These are phyloP conservation scores for Lecanicillium sp. DNA, from an alignment of 2,329 filamentous ascomycete species.

Conservation along the genomic window DNA sequence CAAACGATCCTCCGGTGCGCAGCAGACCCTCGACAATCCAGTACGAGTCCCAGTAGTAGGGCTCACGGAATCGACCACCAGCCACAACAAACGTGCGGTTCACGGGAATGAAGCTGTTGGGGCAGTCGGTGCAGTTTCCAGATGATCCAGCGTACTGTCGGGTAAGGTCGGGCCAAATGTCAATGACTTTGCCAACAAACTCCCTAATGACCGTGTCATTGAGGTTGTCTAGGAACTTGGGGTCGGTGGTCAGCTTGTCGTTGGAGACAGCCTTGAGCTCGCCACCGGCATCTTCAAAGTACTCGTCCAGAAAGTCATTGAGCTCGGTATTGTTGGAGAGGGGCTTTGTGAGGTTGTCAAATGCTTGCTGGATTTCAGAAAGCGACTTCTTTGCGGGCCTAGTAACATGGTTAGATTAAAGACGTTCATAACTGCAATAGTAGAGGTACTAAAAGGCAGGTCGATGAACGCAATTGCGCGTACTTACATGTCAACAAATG, in stretches of 20 bases:
- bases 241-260: conserved; percentile 44
- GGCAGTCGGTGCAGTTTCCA: conserved; percentile 49
- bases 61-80: conserved; percentile 61
- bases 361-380: conserved; percentile 52
- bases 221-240: conserved; percentile 49
- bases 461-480: neutral
- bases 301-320: conserved; percentile 49
- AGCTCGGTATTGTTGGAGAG: conserved; percentile 55
- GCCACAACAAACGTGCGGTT: conserved; percentile 63
- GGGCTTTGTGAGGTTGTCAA: conserved; percentile 49
- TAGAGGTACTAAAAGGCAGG: neutral
- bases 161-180: conserved; percentile 62
- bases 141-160: conserved; percentile 44
- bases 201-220: conserved; percentile 49
- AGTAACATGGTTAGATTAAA: conserved; percentile 2
- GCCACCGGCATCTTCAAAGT: conserved; percentile 56
- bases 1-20: conserved; percentile 55
- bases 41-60: conserved; percentile 65
- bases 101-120: conserved; percentile 56
- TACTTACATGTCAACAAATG: conserved; percentile 59
- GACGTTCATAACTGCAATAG: too few relatives aligned
- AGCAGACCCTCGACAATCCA: conserved; percentile 61
- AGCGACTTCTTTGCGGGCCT: conserved; percentile 53
- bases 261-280: conserved; percentile 48
- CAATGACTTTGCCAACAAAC: conserved; percentile 55